These are phyloP conservation scores for Heterobasidion parviporum DNA, from an alignment of 1,284 basidiomycete genomes.

Conservation along the genomic window DNA sequence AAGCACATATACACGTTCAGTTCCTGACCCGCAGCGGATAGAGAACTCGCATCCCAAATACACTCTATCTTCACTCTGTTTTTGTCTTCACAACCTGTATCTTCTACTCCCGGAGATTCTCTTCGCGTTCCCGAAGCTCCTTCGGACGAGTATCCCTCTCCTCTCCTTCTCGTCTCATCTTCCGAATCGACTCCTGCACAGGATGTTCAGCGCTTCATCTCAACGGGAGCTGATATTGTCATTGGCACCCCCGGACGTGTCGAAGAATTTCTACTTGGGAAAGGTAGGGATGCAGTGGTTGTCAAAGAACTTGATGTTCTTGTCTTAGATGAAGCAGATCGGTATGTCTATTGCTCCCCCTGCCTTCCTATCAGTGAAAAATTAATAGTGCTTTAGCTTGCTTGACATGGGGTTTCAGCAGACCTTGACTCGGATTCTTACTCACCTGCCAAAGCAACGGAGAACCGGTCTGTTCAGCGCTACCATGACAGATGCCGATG, in stretches of 20 bases:
- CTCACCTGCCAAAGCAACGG: slow-evolving; percentile 89
- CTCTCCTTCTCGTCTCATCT: slow-evolving; percentile 84
- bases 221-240: slow-evolving; percentile 74
- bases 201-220: slow-evolving; percentile 70
- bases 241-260: slow-evolving; percentile 95
- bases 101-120: slow-evolving; percentile 10
- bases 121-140: slow-evolving; percentile 14
- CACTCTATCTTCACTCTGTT: slow-evolving; percentile 81
- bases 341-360: slow-evolving; percentile 37
- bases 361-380: neutral
- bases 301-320: slow-evolving; percentile 85
- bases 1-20: neutral
- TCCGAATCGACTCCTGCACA: slow-evolving; percentile 64
- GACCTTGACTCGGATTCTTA: slow-evolving; percentile 73
- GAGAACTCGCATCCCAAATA: slow-evolving; percentile 93
- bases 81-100: slow-evolving; percentile 53
- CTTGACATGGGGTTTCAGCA: slow-evolving; percentile 84
- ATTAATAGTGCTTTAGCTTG: slow-evolving; percentile 36
- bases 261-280: slow-evolving; percentile 83
- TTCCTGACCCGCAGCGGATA: slow-evolving; percentile 21
- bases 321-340: slow-evolving; percentile 94
- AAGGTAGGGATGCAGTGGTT: slow-evolving; percentile 60
- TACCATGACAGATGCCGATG: slow-evolving; percentile 97
- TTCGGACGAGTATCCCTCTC: slow-evolving; percentile 37
- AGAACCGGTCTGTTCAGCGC: slow-evolving; percentile 98